Evolutionary conservation across 805 yeast genomes (phyloP), one percentile per base, ranked within the genome.

Genomic region (Candida silvicultrix): DNA sequence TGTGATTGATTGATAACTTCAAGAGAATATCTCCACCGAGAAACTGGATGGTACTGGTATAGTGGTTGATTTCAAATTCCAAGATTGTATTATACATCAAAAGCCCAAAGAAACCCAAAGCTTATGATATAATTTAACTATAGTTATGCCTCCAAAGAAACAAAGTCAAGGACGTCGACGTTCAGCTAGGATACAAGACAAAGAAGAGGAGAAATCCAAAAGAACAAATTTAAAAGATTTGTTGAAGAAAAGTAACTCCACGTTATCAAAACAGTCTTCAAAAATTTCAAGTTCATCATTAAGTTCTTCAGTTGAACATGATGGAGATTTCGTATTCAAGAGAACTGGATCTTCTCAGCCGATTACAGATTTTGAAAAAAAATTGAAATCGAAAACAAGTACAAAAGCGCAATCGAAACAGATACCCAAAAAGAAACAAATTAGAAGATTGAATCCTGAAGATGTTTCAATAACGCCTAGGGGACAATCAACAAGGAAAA

Each of bases 261-360:
- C 25, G 2, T 10, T 37, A 9, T 4, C 39, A 9, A 36, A 20
- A 36, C 25, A 23, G 4, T 28, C 31, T 8, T 28, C 31, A 28
- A 11, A 28, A 28, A 11, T 10, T 4, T 4, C 31, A 8, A 28
- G 12, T 28, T 8, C 25, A 23, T 23, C 25, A 23, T 6, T 23
- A 23, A 11, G 5, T 36, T 36, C 38, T 19, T 19, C 39, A 20
- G 45, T 49, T 25, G 50, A 50, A 32, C 20, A 41, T 21, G 59
- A 54, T 49, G 58, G 57, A 22, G 59, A 51, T 31, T 55, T 57
- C 36, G 25, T 49, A 4, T 55, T 54, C 49, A 57, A 54, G 34
- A 49, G 60, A 42, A 41, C 57, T 2, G 36, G 25, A 15, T 35
- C 38, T 4, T 49, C 51, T 12, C 51, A 48, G 39, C 25, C 43